Evolutionary conservation across 352 stramenopile genomes (phyloP).

Genomic region (Globisporangium orthogonon): DNA sequence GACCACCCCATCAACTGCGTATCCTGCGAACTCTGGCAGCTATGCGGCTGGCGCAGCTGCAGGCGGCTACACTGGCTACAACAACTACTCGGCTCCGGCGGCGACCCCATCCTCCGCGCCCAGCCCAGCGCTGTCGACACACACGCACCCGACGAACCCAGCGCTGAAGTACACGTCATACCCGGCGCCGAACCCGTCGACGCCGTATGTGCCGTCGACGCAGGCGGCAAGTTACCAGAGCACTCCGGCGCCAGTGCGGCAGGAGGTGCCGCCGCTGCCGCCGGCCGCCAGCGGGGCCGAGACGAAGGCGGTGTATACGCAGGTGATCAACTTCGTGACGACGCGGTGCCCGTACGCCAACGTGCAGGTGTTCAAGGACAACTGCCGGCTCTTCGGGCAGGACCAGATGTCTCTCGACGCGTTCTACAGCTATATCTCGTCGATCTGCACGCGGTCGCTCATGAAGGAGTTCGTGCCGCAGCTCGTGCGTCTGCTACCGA

Average conservation of each 20-base stretch:
- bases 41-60: slow-evolving; percentile 15
- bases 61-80: slow-evolving; percentile 9
- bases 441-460: slow-evolving; percentile 64
- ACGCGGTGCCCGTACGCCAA: slow-evolving; percentile 78
- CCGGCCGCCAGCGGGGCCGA: slow-evolving; percentile 45
- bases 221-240: slow-evolving; percentile 33
- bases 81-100: slow-evolving; percentile 6
- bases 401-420: slow-evolving; percentile 81
- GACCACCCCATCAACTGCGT: not conserved
- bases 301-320: slow-evolving; percentile 78
- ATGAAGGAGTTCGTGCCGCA: slow-evolving; percentile 78
- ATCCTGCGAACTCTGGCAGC: slow-evolving; percentile 2
- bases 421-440: slow-evolving; percentile 78
- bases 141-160: slow-evolving; percentile 44
- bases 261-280: slow-evolving; percentile 50
- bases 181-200: slow-evolving; percentile 34
- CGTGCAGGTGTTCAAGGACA: slow-evolving; percentile 83
- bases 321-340: slow-evolving; percentile 76
- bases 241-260: slow-evolving; percentile 18
- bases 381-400: slow-evolving; percentile 83
- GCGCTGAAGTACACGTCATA: slow-evolving; percentile 55
- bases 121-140: slow-evolving; percentile 25
- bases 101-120: slow-evolving; percentile 4
- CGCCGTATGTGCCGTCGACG: slow-evolving; percentile 27
- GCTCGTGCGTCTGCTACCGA: slow-evolving; percentile 76